Evolutionary conservation across 345 rosid species (phyloP).

Genomic region (Noccaea bulbosa): DNA sequence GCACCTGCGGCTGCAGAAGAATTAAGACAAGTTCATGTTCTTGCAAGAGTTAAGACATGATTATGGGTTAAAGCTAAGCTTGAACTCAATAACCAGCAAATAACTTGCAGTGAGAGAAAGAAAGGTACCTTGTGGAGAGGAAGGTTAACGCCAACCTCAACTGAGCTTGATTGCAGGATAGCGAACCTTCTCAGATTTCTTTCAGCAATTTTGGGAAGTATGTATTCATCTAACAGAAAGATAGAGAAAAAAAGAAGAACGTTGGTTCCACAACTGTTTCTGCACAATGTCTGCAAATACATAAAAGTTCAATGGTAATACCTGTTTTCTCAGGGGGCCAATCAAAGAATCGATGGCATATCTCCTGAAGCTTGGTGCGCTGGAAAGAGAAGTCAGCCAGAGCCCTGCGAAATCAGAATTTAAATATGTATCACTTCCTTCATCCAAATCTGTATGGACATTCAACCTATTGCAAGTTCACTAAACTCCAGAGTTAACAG

Average conservation of each 20-base stretch:
- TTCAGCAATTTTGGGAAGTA: conserved; percentile 94
- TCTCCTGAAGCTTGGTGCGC: conserved; percentile 56
- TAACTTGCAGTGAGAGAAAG: conserved; percentile 16
- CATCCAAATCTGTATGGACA: neutral
- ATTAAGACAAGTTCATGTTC: conserved; percentile 4
- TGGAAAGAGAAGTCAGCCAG: conserved; percentile 65
- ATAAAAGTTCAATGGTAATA: conserved; percentile 32
- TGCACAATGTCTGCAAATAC: conserved; percentile 14
- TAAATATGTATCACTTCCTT: neutral
- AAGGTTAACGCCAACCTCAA: conserved; percentile 54
- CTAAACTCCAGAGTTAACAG: no score
- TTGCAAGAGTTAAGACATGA: neutral
- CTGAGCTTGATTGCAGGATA: conserved; percentile 57
- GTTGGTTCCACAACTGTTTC: neutral
- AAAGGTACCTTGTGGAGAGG: conserved; percentile 54
- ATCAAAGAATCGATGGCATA: conserved; percentile 67
- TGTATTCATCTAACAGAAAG: conserved; percentile 65
- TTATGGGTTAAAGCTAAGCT: conserved; percentile 4
- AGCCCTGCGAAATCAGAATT: conserved; percentile 47
- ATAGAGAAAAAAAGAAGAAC: conserved; percentile 2
- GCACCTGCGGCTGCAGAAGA: conserved; percentile 54
- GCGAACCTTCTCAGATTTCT: conserved; percentile 74
- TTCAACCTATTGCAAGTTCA: conserved; percentile 1
- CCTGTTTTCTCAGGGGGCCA: conserved; percentile 96
- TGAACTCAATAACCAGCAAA: neutral